phyloP scores from a whole-genome alignment of 331 rosid genomes.

The Rhamnella rubrinervis region DNA sequence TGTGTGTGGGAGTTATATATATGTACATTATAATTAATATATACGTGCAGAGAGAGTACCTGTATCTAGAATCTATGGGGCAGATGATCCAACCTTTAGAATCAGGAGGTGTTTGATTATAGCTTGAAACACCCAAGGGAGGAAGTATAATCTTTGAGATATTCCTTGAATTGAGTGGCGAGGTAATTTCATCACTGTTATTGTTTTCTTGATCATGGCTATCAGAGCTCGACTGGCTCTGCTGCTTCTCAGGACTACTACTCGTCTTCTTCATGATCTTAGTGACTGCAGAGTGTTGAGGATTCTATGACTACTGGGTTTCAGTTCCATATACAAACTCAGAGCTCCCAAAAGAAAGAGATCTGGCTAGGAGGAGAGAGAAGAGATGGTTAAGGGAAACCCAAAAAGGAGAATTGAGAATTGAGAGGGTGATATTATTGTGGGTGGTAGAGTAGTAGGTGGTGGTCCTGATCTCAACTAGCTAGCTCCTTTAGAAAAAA shows the following conservation, averaged over 20 bases:
- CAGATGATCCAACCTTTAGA: constrained; percentile 67
- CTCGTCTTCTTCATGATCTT: background rate
- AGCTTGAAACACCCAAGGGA: constrained; percentile 76
- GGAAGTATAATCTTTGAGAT: constrained; percentile 90
- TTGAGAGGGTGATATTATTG: no score
- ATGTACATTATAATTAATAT: background rate
- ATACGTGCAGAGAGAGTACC: constrained; percentile 31
- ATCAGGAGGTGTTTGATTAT: constrained; percentile 36
- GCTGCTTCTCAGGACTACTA: background rate
- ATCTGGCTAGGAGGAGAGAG: no score
- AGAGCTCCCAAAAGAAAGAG: no score
- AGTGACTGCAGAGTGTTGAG: background rate
- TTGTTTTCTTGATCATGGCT: background rate
- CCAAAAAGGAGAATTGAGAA: no score
- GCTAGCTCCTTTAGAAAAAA: no score
- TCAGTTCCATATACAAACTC: no score
- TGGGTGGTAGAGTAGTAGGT: no score
- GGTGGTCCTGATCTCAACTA: no score
- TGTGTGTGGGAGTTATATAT: background rate
- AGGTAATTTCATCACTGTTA: constrained; percentile 7
- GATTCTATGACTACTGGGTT: background rate
- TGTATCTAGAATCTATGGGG: constrained; percentile 75
- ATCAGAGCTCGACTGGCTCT: background rate
- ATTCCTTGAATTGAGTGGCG: constrained; percentile 47
- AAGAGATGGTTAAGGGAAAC: background rate